Conservation (phyloP, 1,284 basidiomycete genomes). For the Sparassis latifolia region DNA sequence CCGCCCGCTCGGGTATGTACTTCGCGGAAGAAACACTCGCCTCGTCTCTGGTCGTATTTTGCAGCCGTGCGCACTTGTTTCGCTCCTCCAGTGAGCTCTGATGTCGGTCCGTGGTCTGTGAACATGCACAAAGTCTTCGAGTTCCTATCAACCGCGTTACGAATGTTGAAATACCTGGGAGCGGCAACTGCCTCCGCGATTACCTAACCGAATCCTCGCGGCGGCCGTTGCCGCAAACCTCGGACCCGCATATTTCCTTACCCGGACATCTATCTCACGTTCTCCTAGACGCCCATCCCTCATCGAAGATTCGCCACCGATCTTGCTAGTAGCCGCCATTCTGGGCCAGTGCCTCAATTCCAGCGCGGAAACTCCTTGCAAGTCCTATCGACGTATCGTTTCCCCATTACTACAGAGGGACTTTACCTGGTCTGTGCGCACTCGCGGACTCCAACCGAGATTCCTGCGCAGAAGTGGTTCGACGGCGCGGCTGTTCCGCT, state of each 20-base stretch:
- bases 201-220: too few species aligned
- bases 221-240: too few species aligned
- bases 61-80: background rate
- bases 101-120: background rate
- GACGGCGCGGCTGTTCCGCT: background rate
- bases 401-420: too few species aligned
- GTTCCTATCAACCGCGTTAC: background rate
- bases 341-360: background rate
- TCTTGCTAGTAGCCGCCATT: background rate
- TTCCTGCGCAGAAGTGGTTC: constrained; percentile 2
- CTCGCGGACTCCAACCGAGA: background rate
- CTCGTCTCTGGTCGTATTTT: background rate
- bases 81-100: background rate
- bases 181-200: too few species aligned
- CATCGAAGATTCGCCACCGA: background rate
- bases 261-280: background rate
- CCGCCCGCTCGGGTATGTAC: constrained; percentile 1
- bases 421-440: background rate
- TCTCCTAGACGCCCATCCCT: background rate
- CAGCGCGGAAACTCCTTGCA: background rate
- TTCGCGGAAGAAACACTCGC: constrained; percentile 6
- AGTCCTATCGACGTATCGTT: background rate
- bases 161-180: too few species aligned
- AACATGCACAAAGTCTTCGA: background rate
- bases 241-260: background rate